Percentiles rank a stretch among this genome's conserved stretches.
These are phyloP conservation scores for Lagenaria siceraria DNA, from an alignment of 306 rosid species.

Conservation along the genomic window DNA sequence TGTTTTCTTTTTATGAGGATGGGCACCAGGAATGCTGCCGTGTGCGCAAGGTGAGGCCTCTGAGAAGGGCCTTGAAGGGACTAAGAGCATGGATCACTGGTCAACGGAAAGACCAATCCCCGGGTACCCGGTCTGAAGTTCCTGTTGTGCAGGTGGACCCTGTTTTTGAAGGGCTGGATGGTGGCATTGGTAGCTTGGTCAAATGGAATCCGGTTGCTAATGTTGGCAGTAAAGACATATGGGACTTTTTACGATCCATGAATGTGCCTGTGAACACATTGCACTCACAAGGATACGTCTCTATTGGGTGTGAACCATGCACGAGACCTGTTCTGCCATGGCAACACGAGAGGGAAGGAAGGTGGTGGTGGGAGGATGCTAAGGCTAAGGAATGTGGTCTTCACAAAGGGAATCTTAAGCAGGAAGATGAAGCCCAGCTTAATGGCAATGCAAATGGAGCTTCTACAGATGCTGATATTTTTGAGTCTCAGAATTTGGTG, in stretches of 20 bases:
- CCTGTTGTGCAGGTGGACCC: conserved; percentile 90
- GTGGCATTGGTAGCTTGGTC: conserved; percentile 78
- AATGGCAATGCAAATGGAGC: conserved; percentile 33
- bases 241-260: conserved; percentile 81
- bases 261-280: conserved; percentile 72
- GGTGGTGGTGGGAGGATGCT: conserved; percentile 99
- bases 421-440: conserved; percentile 30
- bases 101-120: conserved; percentile 91
- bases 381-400: conserved; percentile 97
- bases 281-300: conserved; percentile 73
- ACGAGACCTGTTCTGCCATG: conserved; percentile 95
- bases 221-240: conserved; percentile 47
- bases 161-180: conserved; percentile 78
- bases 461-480: conserved; percentile 39
- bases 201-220: conserved; percentile 97
- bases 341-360: conserved; percentile 96
- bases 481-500: conserved; percentile 42
- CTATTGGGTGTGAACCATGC: conserved; percentile 94
- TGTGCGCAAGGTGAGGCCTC: conserved; percentile 81
- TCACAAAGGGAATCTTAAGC: conserved; percentile 85
- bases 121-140: conserved; percentile 73
- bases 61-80: conserved; percentile 89
- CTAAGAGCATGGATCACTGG: conserved; percentile 93
- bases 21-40: conserved; percentile 99
- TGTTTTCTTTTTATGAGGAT: conserved; percentile 93